Evolutionary conservation across 768 basidiomycete genomes (phyloP).

Genomic region (Gyrodon lividus): DNA sequence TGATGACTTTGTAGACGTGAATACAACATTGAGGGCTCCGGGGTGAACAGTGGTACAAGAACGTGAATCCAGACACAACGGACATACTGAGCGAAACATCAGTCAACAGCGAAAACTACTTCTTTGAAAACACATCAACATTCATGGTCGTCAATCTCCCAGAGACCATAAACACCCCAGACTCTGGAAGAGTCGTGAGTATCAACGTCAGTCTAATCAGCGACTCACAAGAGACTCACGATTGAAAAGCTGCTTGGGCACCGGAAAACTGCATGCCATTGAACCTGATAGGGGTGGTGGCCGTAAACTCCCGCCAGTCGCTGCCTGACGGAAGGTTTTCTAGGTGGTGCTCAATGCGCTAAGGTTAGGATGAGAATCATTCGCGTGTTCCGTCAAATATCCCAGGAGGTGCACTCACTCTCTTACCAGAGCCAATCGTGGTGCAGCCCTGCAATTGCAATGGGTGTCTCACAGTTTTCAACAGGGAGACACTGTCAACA

Average conservation of each 20-base stretch:
- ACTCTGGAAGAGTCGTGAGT: too few species aligned
- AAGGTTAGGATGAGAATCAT: background rate
- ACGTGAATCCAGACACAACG: too few species aligned
- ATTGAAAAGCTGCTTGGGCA: conserved; percentile 6
- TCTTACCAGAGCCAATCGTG: conserved; percentile 22
- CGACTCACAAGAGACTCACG: too few species aligned
- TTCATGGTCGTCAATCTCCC: too few species aligned
- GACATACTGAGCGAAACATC: too few species aligned
- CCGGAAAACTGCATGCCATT: conserved; percentile 24
- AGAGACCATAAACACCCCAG: too few species aligned
- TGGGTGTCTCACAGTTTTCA: background rate
- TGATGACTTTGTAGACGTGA: too few species aligned
- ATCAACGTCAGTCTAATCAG: too few species aligned
- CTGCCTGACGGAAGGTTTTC: conserved; percentile 25
- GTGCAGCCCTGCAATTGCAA: conserved; percentile 24
- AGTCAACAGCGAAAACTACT: too few species aligned
- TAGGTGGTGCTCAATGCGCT: conserved; percentile 33
- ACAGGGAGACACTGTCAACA: conserved; percentile 10
- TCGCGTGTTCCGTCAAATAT: background rate
- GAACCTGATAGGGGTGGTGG: conserved; percentile 32
- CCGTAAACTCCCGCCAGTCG: conserved; percentile 35
- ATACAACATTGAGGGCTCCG: too few species aligned
- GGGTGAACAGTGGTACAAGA: too few species aligned
- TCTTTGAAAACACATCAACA: too few species aligned
- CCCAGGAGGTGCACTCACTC: conserved; percentile 11